A percentile compares a stretch with the other conserved stretches of the same genome.
phyloP scores from a whole-genome alignment of 2,329 filamentous ascomycete species.

The Scedosporium boydii region DNA sequence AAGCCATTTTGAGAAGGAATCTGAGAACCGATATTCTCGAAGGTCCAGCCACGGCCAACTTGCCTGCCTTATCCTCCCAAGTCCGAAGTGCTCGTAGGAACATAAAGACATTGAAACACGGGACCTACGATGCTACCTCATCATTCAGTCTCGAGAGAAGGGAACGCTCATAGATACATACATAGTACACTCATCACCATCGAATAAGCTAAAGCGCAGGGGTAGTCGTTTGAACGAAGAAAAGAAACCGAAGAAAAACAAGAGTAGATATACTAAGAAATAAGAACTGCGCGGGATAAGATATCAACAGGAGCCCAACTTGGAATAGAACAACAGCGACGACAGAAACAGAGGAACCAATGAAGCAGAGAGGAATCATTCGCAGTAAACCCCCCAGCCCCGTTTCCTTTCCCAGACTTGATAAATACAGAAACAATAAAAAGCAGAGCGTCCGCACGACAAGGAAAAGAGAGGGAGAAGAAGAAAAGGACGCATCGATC shows the following conservation, averaged over 20 bases:
- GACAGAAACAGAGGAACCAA: background rate
- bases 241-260: background rate
- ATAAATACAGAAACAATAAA: background rate
- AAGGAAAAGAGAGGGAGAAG: background rate
- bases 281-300: background rate
- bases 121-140: too few relatives aligned
- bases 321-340: background rate
- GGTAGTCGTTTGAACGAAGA: background rate
- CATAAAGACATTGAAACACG: too few relatives aligned
- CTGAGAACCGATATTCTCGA: too few relatives aligned
- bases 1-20: too few relatives aligned
- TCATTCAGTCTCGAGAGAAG: too few relatives aligned
- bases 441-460: background rate
- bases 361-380: background rate
- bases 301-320: slow-evolving; percentile 2
- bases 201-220: background rate
- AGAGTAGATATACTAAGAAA: background rate
- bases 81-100: too few relatives aligned
- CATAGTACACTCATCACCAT: background rate
- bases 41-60: too few relatives aligned
- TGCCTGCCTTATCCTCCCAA: too few relatives aligned
- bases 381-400: background rate
- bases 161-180: too few relatives aligned
- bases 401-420: background rate
- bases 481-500: background rate